Evolutionary conservation across 1,284 basidiomycete species (phyloP).

Genomic region (Grifola frondosa): DNA sequence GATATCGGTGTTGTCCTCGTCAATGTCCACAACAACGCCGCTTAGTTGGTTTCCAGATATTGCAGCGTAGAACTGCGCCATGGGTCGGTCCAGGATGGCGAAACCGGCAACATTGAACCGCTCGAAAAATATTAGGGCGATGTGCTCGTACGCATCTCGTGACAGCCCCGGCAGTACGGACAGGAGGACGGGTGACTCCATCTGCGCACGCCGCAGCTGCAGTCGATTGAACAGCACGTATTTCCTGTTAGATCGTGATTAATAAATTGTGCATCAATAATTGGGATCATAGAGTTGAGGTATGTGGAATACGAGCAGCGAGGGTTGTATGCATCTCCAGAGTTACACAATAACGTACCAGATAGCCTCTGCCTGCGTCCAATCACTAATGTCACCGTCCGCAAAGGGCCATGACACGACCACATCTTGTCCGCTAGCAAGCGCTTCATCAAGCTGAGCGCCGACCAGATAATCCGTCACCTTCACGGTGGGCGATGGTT

Average conservation of each 20-base stretch:
- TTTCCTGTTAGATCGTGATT: conserved; percentile 58
- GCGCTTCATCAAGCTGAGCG: conserved; percentile 74
- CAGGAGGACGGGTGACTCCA: conserved; percentile 84
- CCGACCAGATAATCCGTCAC: conserved; percentile 88
- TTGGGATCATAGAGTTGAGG: conserved; percentile 1
- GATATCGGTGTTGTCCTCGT: conserved; percentile 73
- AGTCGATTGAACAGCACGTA: conserved; percentile 80
- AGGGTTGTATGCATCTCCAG: not conserved
- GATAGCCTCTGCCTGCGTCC: conserved; percentile 89
- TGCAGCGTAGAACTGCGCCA: conserved; percentile 84
- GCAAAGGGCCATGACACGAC: conserved; percentile 84
- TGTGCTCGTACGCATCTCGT: conserved; percentile 70
- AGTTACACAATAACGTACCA: conserved; percentile 56
- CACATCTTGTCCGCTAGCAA: conserved; percentile 70
- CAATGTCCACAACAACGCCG: conserved; percentile 87
- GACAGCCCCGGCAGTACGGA: conserved; percentile 72
- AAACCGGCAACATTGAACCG: conserved; percentile 92
- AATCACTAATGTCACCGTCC: conserved; percentile 75
- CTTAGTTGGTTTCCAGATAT: conserved; percentile 55
- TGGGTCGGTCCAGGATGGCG: conserved; percentile 80
- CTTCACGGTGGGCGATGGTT: conserved; percentile 41
- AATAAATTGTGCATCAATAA: not conserved
- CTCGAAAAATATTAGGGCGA: conserved; percentile 92
- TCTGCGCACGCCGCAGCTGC: conserved; percentile 78
- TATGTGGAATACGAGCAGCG: not conserved